Evolutionary conservation across 2,329 filamentous ascomycete species (phyloP).

Genomic region (Trichoderma hamatum): DNA sequence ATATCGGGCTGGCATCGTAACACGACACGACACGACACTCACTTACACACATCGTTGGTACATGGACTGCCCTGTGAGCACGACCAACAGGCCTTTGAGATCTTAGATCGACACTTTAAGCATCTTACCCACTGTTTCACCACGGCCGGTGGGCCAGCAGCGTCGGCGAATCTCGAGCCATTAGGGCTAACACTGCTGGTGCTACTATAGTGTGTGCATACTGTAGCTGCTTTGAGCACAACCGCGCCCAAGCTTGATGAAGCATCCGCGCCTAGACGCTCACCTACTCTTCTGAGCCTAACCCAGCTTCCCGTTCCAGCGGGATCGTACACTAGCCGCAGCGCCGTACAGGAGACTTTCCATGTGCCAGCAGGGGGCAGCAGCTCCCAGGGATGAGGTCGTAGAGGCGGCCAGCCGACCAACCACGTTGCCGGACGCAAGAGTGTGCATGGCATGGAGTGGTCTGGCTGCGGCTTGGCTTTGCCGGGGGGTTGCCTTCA

Average conservation of each 20-base stretch:
- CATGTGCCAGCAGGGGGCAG: slow-evolving; percentile 25
- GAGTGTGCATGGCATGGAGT: slow-evolving; percentile 5
- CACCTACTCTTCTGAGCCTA: slow-evolving; percentile 19
- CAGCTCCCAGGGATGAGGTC: background rate
- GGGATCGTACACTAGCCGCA: slow-evolving; percentile 26
- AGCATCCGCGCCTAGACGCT: slow-evolving; percentile 18
- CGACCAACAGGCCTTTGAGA: slow-evolving; percentile 2
- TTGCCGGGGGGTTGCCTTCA: slow-evolving; percentile 10
- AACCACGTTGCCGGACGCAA: slow-evolving; percentile 8
- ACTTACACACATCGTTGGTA: no score
- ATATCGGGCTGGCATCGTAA: background rate
- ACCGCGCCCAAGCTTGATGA: background rate
- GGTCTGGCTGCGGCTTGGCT: slow-evolving; percentile 15
- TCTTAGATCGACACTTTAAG: slow-evolving; percentile 18
- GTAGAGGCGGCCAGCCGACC: background rate
- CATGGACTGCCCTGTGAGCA: background rate
- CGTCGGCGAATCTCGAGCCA: slow-evolving; percentile 20
- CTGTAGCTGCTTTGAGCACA: background rate
- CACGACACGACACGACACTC: no score
- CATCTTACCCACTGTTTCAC: slow-evolving; percentile 20
- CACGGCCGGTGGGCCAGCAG: slow-evolving; percentile 8
- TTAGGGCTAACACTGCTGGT: background rate
- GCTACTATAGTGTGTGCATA: slow-evolving; percentile 4
- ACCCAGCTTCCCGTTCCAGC: slow-evolving; percentile 28
- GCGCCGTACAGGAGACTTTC: slow-evolving; percentile 16